Conservation (phyloP, 106 monocot genomes). For the Platanthera zijinensis region DNA sequence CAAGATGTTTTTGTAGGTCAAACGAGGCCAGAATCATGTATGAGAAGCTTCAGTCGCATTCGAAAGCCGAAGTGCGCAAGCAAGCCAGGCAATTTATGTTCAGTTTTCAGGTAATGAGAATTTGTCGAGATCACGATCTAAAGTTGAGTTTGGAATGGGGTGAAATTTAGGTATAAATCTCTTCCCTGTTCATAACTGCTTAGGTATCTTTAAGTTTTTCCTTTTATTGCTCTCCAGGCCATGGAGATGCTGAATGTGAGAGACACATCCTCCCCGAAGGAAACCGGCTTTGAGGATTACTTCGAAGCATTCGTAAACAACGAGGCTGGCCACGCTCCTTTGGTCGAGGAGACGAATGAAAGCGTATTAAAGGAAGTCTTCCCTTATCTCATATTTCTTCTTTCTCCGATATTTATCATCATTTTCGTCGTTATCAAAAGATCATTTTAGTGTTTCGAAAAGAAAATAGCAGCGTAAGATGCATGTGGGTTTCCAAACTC, state of each 20-base stretch:
- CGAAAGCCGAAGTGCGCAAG: constrained; percentile 68
- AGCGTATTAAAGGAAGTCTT: constrained; percentile 32
- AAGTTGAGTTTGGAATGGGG: neutral
- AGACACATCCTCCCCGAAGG: constrained; percentile 16
- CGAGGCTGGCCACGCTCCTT: constrained; percentile 28
- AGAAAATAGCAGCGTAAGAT: neutral
- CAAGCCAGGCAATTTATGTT: constrained; percentile 67
- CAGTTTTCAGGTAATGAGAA: constrained; percentile 69
- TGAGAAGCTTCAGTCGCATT: constrained; percentile 81
- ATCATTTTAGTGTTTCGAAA: constrained; percentile 16
- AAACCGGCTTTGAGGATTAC: constrained; percentile 79
- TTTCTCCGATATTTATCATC: constrained; percentile 62
- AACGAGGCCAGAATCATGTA: constrained; percentile 79
- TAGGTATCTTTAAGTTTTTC: neutral
- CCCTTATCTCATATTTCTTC: constrained; percentile 73
- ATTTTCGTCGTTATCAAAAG: constrained; percentile 45
- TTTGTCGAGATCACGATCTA: neutral
- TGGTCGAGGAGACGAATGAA: constrained; percentile 31
- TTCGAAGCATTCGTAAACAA: constrained; percentile 73
- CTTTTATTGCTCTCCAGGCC: constrained; percentile 37
- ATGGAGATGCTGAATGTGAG: constrained; percentile 86
- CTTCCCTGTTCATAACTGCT: neutral
- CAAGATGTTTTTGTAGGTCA: constrained; percentile 31
- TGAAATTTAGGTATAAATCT: neutral
- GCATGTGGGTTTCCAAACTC: neutral